Base-by-base conservation (phyloP, 306 rosid genomes). In the Prinsepia uniflora region DNA sequence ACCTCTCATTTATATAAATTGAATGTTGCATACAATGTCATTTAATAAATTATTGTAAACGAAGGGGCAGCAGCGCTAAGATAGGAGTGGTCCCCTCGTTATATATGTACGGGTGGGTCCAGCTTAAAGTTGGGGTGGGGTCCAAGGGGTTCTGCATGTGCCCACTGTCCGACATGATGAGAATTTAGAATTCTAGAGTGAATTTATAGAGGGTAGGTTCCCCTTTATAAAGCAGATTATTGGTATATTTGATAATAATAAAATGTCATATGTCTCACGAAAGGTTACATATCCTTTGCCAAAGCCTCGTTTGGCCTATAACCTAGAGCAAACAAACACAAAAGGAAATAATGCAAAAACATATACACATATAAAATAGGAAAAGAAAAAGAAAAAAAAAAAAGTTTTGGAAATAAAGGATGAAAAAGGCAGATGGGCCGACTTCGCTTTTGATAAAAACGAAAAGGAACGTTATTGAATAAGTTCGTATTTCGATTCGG, bases 91-190 rank as follows among this genome's bases (percentile, higher is more conserved):
- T 71, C 53, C 67, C 19, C 18, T 19, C 1, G 5, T 8, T 61
- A 72, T 19, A 40, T 4, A 15, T 9, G 63, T 63, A 55, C 55
- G 67, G 36, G 36, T 8, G 60, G 73, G 6, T 39, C 67, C 46
- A 67, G 14, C 6, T 41, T 50, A 15, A 67, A 58, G 18, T 58
- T 75, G 41, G 39, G 40, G 53, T 73, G 54, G 82, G 67, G 75
- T 45, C 54, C 71, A 40, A 61, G 69, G 10, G 63, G 72, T 41
- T 6, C 42, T 72, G 86, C 87, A 85, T 81, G 89, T 81, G 90
- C 70, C 75, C 82, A 78, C 86, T 79, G 83, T 73, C 73, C 80
- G 79, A 75, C 87, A 87, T 85, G 73, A 79, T 48, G 40, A 72
- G 84, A 81, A 78, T 65, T 80, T 66, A 66, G 79, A 58, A 49